These are phyloP conservation scores for Pleurotus tuoliensis DNA, from an alignment of 768 basidiomycete species.

Conservation along the genomic window DNA sequence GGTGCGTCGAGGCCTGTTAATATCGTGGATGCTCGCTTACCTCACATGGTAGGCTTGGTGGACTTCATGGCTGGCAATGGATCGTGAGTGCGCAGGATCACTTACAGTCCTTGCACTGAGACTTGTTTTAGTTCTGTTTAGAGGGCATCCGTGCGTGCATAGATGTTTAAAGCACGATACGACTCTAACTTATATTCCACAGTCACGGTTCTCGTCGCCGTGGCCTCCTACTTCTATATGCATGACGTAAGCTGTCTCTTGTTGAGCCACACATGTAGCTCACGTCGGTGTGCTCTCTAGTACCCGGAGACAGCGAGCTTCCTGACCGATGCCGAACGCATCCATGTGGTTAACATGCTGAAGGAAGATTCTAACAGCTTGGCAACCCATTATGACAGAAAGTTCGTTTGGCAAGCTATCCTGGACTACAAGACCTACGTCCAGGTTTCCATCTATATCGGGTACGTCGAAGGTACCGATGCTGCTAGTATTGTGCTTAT, in stretches of 20 bases:
- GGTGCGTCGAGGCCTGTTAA: conserved; percentile 16
- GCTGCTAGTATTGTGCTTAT: too few species aligned
- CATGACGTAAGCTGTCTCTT: conserved; percentile 26
- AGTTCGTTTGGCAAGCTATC: conserved; percentile 30
- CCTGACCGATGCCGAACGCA: conserved; percentile 30
- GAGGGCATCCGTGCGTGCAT: conserved; percentile 29
- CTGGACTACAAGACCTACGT: conserved; percentile 24
- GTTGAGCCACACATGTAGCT: neutral
- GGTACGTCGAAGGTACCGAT: conserved; percentile 16
- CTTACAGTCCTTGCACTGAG: neutral
- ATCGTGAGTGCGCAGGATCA: conserved; percentile 22
- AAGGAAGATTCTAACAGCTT: conserved; percentile 22
- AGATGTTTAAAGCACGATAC: neutral
- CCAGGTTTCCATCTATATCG: conserved; percentile 21
- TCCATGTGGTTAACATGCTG: conserved; percentile 23
- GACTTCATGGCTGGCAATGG: conserved; percentile 34
- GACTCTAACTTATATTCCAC: neutral
- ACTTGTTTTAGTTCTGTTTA: conserved; percentile 24
- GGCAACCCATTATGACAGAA: conserved; percentile 27
- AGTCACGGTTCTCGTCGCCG: conserved; percentile 32
- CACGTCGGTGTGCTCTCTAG: conserved; percentile 11
- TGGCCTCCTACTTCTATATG: conserved; percentile 33
- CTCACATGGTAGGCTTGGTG: conserved; percentile 14
- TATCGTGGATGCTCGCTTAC: neutral
- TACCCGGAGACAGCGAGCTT: conserved; percentile 43